These are phyloP conservation scores for Ustilago lituana DNA, from an alignment of 1,284 basidiomycete genomes.

Conservation along the genomic window DNA sequence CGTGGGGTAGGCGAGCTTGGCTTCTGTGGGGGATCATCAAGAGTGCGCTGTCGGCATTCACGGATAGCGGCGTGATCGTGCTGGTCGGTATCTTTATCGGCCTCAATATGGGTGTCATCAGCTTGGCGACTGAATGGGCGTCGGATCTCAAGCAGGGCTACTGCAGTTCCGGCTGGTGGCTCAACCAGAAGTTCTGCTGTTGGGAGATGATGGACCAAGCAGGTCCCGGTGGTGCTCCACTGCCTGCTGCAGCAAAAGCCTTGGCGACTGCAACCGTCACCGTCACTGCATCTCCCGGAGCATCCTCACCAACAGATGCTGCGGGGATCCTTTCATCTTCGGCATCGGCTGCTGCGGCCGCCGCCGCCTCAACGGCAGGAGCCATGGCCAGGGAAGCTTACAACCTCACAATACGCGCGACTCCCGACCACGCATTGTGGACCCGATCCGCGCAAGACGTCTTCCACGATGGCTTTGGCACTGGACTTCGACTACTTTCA, in stretches of 20 bases:
- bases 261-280: conserved; percentile 37
- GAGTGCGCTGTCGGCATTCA: conserved; percentile 49
- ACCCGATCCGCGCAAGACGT: conserved; percentile 62
- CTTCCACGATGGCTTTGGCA: conserved; percentile 71
- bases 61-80: conserved; percentile 63
- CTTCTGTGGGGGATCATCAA: conserved; percentile 47
- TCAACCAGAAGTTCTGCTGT: conserved; percentile 97
- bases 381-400: conserved; percentile 4
- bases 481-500: conserved; percentile 20
- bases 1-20: conserved; percentile 48
- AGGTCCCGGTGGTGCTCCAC: conserved; percentile 56
- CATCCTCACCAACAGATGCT: conserved; percentile 1
- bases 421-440: conserved; percentile 27
- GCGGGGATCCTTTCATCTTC: conserved; percentile 5
- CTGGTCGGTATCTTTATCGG: conserved; percentile 83
- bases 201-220: conserved; percentile 74
- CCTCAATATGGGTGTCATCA: conserved; percentile 90
- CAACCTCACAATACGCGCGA: conserved; percentile 30
- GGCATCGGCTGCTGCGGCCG: conserved; percentile 9
- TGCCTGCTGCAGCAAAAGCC: conserved; percentile 43
- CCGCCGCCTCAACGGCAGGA: conserved; percentile 3
- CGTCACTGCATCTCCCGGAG: conserved; percentile 13
- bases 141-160: conserved; percentile 97
- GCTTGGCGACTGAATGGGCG: conserved; percentile 96
- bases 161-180: conserved; percentile 96